Evolutionary conservation across 2,329 filamentous ascomycete species (phyloP).

Genomic region (Seiridium unicorne): DNA sequence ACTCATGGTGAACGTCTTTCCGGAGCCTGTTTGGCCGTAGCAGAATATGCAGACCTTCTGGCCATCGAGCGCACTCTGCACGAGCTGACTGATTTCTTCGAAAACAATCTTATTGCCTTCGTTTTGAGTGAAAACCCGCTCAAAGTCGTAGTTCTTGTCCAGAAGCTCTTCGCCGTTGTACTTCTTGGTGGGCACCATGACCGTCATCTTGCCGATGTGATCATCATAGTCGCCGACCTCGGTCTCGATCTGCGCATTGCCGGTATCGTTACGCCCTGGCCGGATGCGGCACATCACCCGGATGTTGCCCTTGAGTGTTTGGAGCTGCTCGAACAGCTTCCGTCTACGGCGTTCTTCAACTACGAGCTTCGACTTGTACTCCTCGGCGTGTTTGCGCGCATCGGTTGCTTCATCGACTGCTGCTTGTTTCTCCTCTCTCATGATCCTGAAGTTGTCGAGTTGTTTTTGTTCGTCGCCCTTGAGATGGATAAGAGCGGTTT

Average conservation of each 20-base stretch:
- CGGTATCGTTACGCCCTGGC: slow-evolving; percentile 59
- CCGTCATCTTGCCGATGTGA: slow-evolving; percentile 84
- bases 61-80: slow-evolving; percentile 92
- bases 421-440: slow-evolving; percentile 10
- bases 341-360: slow-evolving; percentile 57
- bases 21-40: slow-evolving; percentile 95
- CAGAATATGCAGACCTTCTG: slow-evolving; percentile 99
- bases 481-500: slow-evolving; percentile 23
- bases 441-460: slow-evolving; percentile 12
- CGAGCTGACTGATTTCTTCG: slow-evolving; percentile 92
- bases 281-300: slow-evolving; percentile 96
- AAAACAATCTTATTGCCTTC: slow-evolving; percentile 86
- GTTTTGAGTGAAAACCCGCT: slow-evolving; percentile 81
- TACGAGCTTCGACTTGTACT: slow-evolving; percentile 16
- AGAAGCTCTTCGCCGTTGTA: slow-evolving; percentile 69
- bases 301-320: slow-evolving; percentile 97
- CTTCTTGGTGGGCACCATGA: slow-evolving; percentile 77
- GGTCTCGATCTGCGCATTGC: slow-evolving; percentile 70
- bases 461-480: slow-evolving; percentile 14
- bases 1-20: slow-evolving; percentile 93
- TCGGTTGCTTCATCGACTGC: slow-evolving; percentile 10
- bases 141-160: slow-evolving; percentile 84
- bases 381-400: slow-evolving; percentile 10
- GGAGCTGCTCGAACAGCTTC: slow-evolving; percentile 94
- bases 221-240: slow-evolving; percentile 59